Base-by-base conservation (phyloP, 106 monocot species). In the Posidonia australis region DNA sequence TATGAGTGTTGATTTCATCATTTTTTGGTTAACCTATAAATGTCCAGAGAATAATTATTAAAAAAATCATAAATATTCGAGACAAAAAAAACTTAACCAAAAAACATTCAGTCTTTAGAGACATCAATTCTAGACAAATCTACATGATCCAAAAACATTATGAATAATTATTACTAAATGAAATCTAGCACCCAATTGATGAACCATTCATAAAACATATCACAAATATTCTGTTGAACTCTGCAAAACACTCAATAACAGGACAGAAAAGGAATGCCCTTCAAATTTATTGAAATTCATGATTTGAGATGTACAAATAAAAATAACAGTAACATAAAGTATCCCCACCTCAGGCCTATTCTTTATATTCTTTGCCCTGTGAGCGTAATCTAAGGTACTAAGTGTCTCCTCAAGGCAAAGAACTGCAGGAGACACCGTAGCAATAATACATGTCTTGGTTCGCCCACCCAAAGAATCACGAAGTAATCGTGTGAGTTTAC, bases 401-500 rank as follows among this genome's bases (percentile, higher is more conserved):
- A 99, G 81, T 12, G 98, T 99, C 71, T 99, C 98, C 46, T 99
- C 98, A 17, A 99, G 79, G 43, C 98, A 99, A 51, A 88, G 81
- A 23, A 99, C 98, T 60, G 98, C 87, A 13, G 98, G 98, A 24
- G 98, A 91, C 58, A 99, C 98, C 59, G 98, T 99, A 29, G 98
- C 98, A 71, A 99, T 99, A 48, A 99, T 99, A 55, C 98, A 99
- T 26, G 98, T 99, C 75, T 99, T 99, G 14, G 98, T 99, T 72
- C 91, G 82, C 11, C 98, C 98, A 68, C 98, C 98, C 54, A 99
- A 60, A 51, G 98, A 99, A 72, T 99, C 98, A 65, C 98, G 87
- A 53, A 99, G 83, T 56, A 99, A 76, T 5, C 98, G 72, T 44
- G 98, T 99, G 13, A 99, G 75, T 67, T 99, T 99, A 65, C 98